These are phyloP conservation scores for Cylindricascospora bacillispora DNA, from an alignment of 1,139 yeast genomes.

Conservation along the genomic window DNA sequence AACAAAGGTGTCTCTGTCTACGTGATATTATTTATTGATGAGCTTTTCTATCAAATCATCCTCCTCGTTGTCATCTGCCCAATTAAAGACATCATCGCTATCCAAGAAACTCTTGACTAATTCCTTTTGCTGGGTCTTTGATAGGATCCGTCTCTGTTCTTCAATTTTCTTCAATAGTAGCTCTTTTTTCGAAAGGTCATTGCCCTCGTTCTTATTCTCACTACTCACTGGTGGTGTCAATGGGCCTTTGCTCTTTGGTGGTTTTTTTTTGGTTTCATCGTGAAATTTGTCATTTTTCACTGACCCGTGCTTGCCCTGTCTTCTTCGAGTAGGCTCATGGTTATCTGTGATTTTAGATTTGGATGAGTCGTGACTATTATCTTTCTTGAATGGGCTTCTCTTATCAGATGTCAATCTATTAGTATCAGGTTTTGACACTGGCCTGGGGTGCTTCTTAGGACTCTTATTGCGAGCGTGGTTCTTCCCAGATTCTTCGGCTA, in stretches of 20 bases:
- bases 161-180: slow-evolving; percentile 20
- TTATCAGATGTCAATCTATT: no score
- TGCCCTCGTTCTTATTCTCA: slow-evolving; percentile 1
- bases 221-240: not conserved
- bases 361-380: no score
- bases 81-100: slow-evolving; percentile 15
- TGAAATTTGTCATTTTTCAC: no score
- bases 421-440: no score
- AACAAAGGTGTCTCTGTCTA: no score
- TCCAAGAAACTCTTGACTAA: slow-evolving; percentile 20
- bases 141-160: slow-evolving; percentile 18
- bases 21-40: not conserved
- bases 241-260: slow-evolving; percentile 4
- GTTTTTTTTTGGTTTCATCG: no score
- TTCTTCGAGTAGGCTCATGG: no score
- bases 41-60: slow-evolving; percentile 4
- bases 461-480: not conserved
- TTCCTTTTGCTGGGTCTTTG: slow-evolving; percentile 18
- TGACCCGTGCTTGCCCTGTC: no score
- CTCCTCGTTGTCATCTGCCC: slow-evolving; percentile 21
- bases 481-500: not conserved
- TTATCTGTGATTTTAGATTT: no score
- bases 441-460: not conserved
- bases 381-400: no score
- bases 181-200: slow-evolving; percentile 5